Evolutionary conservation across 129 eudicot genomes (phyloP).

Genomic region (Kitagawia praeruptora): DNA sequence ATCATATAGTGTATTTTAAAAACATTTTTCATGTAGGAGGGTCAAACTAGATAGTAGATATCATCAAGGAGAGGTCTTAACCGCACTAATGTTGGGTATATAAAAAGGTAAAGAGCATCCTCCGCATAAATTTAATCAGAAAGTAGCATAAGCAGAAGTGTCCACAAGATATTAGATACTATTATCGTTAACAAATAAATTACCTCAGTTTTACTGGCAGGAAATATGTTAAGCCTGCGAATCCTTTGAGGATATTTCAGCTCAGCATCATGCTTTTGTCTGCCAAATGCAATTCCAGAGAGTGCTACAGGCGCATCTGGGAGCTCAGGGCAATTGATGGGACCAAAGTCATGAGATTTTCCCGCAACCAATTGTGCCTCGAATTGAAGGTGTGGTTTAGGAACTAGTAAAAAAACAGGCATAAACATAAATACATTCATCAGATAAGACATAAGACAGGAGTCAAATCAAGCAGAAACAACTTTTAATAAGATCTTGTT

Average conservation of each 20-base stretch:
- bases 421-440: neutral
- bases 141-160: neutral
- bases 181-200: constrained; percentile 6
- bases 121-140: neutral
- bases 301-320: constrained; percentile 40
- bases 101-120: neutral
- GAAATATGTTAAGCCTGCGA: constrained; percentile 87
- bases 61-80: neutral
- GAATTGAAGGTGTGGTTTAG: constrained; percentile 81
- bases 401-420: constrained; percentile 36
- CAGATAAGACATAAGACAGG: neutral
- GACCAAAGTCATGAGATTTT: constrained; percentile 78
- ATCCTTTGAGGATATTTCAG: constrained; percentile 86
- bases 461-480: neutral
- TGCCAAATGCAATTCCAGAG: constrained; percentile 49
- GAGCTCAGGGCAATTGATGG: constrained; percentile 67
- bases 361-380: constrained; percentile 96
- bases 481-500: neutral
- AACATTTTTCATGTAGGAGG: neutral
- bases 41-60: neutral
- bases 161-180: neutral
- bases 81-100: neutral
- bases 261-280: constrained; percentile 88
- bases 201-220: constrained; percentile 82
- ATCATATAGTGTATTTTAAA: neutral